Percentiles rank a stretch among this genome's conserved stretches.
Conservation (phyloP, 768 basidiomycete genomes). For the Fibroporia radiculosa region DNA sequence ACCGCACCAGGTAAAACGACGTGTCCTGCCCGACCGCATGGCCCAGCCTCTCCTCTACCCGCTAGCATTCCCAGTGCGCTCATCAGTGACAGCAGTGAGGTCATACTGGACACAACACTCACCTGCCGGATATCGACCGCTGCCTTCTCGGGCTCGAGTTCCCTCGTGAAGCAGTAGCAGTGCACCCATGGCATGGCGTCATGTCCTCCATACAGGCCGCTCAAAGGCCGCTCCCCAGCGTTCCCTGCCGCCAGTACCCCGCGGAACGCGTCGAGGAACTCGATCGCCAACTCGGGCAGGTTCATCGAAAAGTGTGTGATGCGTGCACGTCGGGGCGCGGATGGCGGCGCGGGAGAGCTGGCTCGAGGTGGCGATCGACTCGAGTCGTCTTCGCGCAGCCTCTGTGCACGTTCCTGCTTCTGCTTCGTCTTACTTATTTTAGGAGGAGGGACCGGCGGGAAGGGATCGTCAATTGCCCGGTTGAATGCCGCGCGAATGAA, state of each 20-base stretch:
- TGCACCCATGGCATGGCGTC: slow-evolving; percentile 81
- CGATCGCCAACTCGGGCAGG: slow-evolving; percentile 84
- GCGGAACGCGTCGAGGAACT: slow-evolving; percentile 83
- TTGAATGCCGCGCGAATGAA: slow-evolving; percentile 64
- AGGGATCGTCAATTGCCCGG: slow-evolving; percentile 54
- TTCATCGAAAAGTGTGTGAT: slow-evolving; percentile 97
- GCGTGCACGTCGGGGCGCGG: slow-evolving; percentile 35
- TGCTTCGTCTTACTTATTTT: slow-evolving; percentile 26
- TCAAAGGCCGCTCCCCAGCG: slow-evolving; percentile 37
- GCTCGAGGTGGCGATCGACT: slow-evolving; percentile 10
- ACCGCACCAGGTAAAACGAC: slow-evolving; percentile 70
- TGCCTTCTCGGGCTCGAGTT: slow-evolving; percentile 60
- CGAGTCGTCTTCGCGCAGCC: slow-evolving; percentile 1
- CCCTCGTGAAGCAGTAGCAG: slow-evolving; percentile 93
- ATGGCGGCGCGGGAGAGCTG: background rate
- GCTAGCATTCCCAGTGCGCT: too few relatives aligned
- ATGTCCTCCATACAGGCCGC: slow-evolving; percentile 29
- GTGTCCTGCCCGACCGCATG: slow-evolving; percentile 41
- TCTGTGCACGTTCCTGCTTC: slow-evolving; percentile 29
- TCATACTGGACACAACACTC: too few relatives aligned
- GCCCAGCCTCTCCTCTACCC: slow-evolving; percentile 64
- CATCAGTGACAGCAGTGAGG: background rate
- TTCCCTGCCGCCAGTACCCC: slow-evolving; percentile 49
- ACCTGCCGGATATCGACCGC: slow-evolving; percentile 78
- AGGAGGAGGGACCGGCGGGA: slow-evolving; percentile 25